Conservation (phyloP, 345 rosid genomes). For the Conringia planisiliqua region DNA sequence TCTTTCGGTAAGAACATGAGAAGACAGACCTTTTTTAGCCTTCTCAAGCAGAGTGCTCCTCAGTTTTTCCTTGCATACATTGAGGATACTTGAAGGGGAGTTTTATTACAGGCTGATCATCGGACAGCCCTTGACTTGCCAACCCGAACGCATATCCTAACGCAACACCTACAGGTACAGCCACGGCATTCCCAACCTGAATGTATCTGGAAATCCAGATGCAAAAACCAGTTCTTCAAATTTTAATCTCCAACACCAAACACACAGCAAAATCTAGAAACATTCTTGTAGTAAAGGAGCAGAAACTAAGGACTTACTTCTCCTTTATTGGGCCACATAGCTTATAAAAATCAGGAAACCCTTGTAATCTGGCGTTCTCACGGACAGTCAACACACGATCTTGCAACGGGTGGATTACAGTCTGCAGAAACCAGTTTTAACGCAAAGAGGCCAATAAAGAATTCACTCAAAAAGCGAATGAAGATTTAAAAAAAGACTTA, state of each 20-base stretch:
- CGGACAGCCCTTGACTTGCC: constrained; percentile 27
- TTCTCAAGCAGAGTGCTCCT: background rate
- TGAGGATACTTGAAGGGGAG: background rate
- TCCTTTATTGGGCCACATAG: constrained; percentile 40
- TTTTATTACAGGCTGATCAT: background rate
- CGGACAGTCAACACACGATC: constrained; percentile 43
- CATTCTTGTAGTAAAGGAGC: background rate
- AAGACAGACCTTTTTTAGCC: background rate
- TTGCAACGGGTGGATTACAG: constrained; percentile 40
- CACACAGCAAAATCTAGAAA: background rate
- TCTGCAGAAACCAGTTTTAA: background rate
- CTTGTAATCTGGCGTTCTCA: constrained; percentile 49
- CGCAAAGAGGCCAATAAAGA: background rate
- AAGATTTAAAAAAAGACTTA: background rate
- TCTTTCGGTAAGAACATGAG: background rate
- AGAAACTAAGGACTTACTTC: constrained; percentile 25
- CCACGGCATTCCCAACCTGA: constrained; percentile 48
- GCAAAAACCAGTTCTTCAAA: background rate
- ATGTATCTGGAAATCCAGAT: constrained; percentile 29
- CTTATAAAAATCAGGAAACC: constrained; percentile 47
- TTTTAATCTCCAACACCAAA: background rate
- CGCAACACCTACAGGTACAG: constrained; percentile 37
- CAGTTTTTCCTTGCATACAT: background rate
- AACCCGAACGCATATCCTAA: constrained; percentile 35
- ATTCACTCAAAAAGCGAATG: background rate